These are phyloP conservation scores for Taphrina populina DNA, from an alignment of 1,139 yeast genomes.

Conservation along the genomic window DNA sequence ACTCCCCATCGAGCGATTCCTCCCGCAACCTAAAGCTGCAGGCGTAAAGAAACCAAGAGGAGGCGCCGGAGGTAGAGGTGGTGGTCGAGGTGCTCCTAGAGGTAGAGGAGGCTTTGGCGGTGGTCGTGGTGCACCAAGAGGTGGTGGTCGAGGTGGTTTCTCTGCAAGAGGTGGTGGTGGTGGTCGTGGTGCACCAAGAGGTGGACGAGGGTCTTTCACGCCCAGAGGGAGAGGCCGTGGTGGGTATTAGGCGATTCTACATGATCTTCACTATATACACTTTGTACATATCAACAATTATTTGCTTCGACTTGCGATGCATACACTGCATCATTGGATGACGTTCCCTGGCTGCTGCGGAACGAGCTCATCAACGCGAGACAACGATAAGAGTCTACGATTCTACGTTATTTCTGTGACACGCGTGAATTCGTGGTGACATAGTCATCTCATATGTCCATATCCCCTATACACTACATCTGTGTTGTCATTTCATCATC, in stretches of 20 bases:
- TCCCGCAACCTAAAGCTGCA: constrained; percentile 59
- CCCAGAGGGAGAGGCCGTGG: constrained; percentile 35
- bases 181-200: constrained; percentile 38
- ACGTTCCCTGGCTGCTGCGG: no score
- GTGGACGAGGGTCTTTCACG: constrained; percentile 38
- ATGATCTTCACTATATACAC: background rate
- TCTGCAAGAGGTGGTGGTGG: constrained; percentile 47
- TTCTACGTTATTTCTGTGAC: no score
- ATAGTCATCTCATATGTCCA: no score
- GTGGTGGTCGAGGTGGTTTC: constrained; percentile 46
- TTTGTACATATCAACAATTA: constrained; percentile 20
- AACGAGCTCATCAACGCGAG: no score
- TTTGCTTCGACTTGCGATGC: no score
- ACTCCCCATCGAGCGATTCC: constrained; percentile 78
- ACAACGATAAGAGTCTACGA: no score
- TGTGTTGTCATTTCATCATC: no score
- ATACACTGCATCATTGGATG: no score
- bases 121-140: constrained; percentile 47
- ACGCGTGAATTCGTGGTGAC: no score
- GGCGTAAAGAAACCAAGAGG: constrained; percentile 50
- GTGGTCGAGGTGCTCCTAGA: constrained; percentile 49
- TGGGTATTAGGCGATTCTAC: constrained; percentile 29
- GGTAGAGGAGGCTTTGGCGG: constrained; percentile 49
- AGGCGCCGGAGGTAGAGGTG: constrained; percentile 52
- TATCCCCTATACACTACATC: no score